Percentiles rank a stretch among this genome's conserved stretches.
Evolutionary conservation across 2,329 filamentous ascomycete genomes (phyloP).

Genomic region (Pestalotiopsis sp.): DNA sequence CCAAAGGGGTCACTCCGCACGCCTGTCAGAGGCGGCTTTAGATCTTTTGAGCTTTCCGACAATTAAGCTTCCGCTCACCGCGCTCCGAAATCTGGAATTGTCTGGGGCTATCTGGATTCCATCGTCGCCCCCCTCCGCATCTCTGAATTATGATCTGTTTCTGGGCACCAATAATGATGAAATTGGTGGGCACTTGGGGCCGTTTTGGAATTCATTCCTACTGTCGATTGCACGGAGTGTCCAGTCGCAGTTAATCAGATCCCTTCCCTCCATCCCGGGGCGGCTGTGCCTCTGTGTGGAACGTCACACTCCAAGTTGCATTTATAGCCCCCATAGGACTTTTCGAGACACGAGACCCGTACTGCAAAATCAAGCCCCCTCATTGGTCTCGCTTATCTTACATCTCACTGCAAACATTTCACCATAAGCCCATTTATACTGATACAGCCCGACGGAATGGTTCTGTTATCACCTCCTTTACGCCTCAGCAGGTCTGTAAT

Average conservation of each 20-base stretch:
- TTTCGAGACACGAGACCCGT: neutral
- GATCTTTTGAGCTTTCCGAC: neutral
- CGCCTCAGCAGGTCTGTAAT: neutral
- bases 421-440: neutral
- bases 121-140: neutral
- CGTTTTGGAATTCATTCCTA: neutral
- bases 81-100: neutral
- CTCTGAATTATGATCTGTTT: neutral
- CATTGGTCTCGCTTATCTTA: neutral
- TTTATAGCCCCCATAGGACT: neutral
- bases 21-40: neutral
- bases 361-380: neutral
- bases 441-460: neutral
- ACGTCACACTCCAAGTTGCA: neutral
- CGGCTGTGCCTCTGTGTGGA: neutral
- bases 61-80: neutral
- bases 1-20: neutral
- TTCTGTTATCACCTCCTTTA: neutral
- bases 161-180: neutral
- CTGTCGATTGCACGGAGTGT: neutral
- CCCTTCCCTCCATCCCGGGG: neutral
- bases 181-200: no score
- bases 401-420: neutral
- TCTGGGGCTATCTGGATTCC: neutral
- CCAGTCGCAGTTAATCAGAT: neutral